Percentiles rank a stretch among this genome's conserved stretches.
phyloP scores from a whole-genome alignment of 306 rosid genomes.

The Prosopis cineraria region DNA sequence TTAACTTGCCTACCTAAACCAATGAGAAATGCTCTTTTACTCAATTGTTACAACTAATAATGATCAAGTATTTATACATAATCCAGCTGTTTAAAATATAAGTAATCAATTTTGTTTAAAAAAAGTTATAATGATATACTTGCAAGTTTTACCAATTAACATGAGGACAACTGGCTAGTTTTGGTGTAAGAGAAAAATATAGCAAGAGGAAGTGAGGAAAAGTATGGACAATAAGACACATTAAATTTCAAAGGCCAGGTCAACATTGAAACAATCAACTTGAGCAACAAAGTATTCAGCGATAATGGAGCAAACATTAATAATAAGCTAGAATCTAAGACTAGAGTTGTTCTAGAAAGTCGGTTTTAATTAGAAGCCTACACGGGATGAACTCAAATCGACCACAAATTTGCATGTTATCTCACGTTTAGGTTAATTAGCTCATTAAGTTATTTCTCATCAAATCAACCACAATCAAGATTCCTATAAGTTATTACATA shows the following conservation, averaged over 20 bases:
- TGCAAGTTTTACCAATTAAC: too few relatives aligned
- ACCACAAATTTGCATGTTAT: not conserved
- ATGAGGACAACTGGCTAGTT: too few relatives aligned
- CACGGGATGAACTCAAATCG: not conserved
- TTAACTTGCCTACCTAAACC: not conserved
- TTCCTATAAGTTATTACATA: too few relatives aligned
- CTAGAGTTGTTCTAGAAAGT: not conserved
- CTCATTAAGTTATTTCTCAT: too few relatives aligned
- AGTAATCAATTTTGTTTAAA: too few relatives aligned
- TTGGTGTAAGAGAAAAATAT: too few relatives aligned
- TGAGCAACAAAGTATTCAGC: not conserved
- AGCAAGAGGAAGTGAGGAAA: too few relatives aligned
- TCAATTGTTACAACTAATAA: not conserved
- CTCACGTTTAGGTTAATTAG: not conserved
- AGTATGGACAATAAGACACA: too few relatives aligned
- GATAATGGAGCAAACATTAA: not conserved
- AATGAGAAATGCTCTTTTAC: not conserved
- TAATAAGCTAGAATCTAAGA: not conserved
- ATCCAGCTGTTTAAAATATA: not conserved
- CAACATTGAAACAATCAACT: not conserved
- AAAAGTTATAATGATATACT: too few relatives aligned
- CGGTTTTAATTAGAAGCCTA: not conserved
- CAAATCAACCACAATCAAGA: too few relatives aligned
- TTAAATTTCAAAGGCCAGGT: too few relatives aligned
- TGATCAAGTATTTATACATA: not conserved